Base-by-base conservation (phyloP, 2,329 filamentous ascomycete genomes). In the Lachnellula hyalina region DNA sequence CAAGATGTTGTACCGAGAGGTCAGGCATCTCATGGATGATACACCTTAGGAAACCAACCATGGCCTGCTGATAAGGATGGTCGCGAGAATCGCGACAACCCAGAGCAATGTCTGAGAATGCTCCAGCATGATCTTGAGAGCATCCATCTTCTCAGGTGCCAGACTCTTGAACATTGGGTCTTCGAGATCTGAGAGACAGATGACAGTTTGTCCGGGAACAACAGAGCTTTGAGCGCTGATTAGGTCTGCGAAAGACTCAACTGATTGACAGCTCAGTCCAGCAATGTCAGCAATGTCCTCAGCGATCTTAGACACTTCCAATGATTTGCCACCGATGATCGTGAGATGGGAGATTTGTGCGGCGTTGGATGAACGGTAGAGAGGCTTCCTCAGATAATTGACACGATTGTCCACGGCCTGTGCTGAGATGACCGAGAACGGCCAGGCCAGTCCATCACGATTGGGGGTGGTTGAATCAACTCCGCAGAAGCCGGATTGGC, bases 321-420 rank as follows among this genome's bases (percentile, higher is more conserved):
- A 49, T 36, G 53, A 56, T 49, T 50, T 49, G 11, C 60, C 60
- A 25, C 63, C 63, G 40, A 66, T 49, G 19, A 66, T 59, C 6
- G 62, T 47, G 17, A 66, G 42, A 19, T 58, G 34, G 19, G 42
- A 23, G 23, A 56, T 41, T 12, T 55, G 15, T n/a, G 47, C 32
- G 17, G 47, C 34, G 34, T 25, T 38, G 34, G 47, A 11, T 52
- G 53, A 14, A 3, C 50, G 36, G 2, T 52, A 48, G 4, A 71
- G 49, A 3, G 70, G 69, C 9, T 63, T 44, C 3, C 68, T 67
- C 19, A 71, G 52, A 32, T 65, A 62, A 4, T 51, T 45, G 11
- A 70, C 41, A 3, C 57, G 61, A 6, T 66, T 54, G 53, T 72
- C 65, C 1, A 71, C 61, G 2, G 71, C 71, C 41, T 72, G 70